Evolutionary conservation across 1,284 basidiomycete species (phyloP).

Genomic region (Xerocomus nothofagi): DNA sequence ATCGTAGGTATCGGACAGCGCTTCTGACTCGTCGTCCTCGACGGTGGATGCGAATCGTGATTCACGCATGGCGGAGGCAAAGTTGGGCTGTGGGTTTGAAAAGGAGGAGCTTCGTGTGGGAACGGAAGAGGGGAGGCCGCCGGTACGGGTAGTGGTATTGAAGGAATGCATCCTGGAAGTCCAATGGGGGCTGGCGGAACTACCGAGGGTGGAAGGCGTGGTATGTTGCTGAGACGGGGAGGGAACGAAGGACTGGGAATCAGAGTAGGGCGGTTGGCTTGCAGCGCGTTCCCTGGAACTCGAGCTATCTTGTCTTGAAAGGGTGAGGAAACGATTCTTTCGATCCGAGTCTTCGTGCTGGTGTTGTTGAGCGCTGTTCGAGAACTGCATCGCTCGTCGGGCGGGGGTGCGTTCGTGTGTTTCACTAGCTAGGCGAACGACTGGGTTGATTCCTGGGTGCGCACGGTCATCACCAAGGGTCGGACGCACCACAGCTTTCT

Average conservation of each 20-base stretch:
- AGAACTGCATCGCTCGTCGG: constrained; percentile 23
- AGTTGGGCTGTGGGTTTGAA: constrained; percentile 53
- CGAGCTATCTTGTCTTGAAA: constrained; percentile 21
- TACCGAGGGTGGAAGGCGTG: constrained; percentile 49
- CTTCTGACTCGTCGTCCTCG: constrained; percentile 72
- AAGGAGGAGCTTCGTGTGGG: constrained; percentile 68
- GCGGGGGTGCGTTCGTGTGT: too few relatives aligned
- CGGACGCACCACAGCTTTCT: constrained; percentile 7
- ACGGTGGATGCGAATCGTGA: constrained; percentile 63
- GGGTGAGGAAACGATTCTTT: constrained; percentile 54
- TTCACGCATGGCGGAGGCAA: constrained; percentile 64
- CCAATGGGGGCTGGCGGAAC: constrained; percentile 42
- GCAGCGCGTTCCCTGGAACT: constrained; percentile 54
- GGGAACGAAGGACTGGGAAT: constrained; percentile 46
- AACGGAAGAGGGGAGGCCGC: constrained; percentile 41
- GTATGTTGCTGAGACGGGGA: constrained; percentile 52
- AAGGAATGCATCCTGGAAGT: constrained; percentile 40
- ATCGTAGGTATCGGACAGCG: constrained; percentile 53
- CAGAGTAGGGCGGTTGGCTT: constrained; percentile 62
- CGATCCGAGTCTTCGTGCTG: constrained; percentile 22
- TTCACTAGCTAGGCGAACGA: too few relatives aligned
- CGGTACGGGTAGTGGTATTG: constrained; percentile 34
- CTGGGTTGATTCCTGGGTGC: background rate
- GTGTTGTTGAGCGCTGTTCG: constrained; percentile 18
- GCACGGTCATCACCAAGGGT: constrained; percentile 7